Conservation (phyloP, 2,329 filamentous ascomycete species). For the Chrysoporthe cubensis region DNA sequence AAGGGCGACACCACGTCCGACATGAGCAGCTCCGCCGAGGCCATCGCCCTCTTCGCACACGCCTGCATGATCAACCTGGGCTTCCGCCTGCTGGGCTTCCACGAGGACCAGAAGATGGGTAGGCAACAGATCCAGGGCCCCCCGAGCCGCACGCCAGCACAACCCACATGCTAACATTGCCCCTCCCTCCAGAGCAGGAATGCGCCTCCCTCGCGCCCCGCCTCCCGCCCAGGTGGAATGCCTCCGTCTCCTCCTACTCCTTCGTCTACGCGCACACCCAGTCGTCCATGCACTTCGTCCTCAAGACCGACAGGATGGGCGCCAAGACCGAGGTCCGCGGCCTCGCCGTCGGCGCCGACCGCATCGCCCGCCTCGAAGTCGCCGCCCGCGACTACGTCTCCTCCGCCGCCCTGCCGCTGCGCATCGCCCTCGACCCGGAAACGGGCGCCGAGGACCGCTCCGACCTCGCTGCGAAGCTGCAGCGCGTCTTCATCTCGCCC, state of each 20-base stretch:
- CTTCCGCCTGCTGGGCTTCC: conserved; percentile 82
- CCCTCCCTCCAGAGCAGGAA: conserved; percentile 52
- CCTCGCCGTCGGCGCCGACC: conserved; percentile 78
- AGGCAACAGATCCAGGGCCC: conserved; percentile 31
- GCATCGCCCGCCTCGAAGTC: conserved; percentile 78
- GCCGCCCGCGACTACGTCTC: conserved; percentile 76
- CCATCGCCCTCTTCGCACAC: conserved; percentile 81
- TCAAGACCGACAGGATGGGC: conserved; percentile 82
- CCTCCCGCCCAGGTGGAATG: conserved; percentile 81
- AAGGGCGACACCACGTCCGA: conserved; percentile 60
- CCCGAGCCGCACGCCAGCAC: conserved; percentile 2
- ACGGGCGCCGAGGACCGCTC: conserved; percentile 50
- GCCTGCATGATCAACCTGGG: conserved; percentile 79
- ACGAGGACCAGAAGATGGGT: conserved; percentile 79
- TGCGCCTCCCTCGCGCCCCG: conserved; percentile 62
- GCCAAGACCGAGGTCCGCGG: conserved; percentile 83
- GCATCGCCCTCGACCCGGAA: conserved; percentile 54
- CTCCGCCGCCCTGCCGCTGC: conserved; percentile 57
- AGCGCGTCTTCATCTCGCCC: conserved; percentile 73
- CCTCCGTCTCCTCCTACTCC: conserved; percentile 68
- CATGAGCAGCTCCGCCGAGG: conserved; percentile 76
- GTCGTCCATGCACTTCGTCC: conserved; percentile 80
- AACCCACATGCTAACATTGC: conserved; percentile 1
- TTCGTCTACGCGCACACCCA: conserved; percentile 89
- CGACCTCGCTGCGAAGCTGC: conserved; percentile 52